Percentiles rank a stretch among this genome's conserved stretches.
phyloP scores from a whole-genome alignment of 2,329 filamentous ascomycete species.

The Huntiella savannae region DNA sequence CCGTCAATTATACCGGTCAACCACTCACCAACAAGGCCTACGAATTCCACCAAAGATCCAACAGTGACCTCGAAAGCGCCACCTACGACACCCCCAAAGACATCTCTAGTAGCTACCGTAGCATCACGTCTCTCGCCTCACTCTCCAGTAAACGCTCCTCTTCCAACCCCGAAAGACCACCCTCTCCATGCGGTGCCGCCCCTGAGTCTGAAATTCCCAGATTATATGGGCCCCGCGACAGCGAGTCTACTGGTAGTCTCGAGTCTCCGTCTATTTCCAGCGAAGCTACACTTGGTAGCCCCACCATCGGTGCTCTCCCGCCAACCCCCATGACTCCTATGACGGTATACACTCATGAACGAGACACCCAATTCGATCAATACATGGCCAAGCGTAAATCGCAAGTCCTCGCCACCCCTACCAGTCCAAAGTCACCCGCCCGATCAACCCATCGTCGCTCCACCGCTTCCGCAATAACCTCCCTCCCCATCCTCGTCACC shows the following conservation, averaged over 20 bases:
- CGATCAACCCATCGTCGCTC: background rate
- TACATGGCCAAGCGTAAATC: conserved; percentile 18
- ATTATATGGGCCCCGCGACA: background rate
- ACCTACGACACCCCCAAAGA: background rate
- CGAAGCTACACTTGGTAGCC: background rate
- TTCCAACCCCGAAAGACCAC: background rate
- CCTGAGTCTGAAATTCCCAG: background rate
- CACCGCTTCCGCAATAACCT: background rate
- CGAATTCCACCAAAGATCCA: conserved; percentile 19
- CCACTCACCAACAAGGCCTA: conserved; percentile 29
- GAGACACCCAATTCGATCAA: conserved; percentile 29
- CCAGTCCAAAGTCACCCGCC: background rate
- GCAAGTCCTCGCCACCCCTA: background rate
- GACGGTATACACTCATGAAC: conserved; percentile 24
- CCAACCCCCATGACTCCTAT: conserved; percentile 14
- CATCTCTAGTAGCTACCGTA: background rate
- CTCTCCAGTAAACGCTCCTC: background rate
- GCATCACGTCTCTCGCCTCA: conserved; percentile 3
- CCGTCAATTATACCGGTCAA: conserved; percentile 31
- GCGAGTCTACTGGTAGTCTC: background rate
- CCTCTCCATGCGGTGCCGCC: too few species aligned
- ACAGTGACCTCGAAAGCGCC: conserved; percentile 10
- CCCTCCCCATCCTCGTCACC: background rate
- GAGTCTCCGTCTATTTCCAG: background rate
- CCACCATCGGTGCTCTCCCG: background rate